Percentiles rank a stretch among this genome's conserved stretches.
Conservation (phyloP, 1,139 yeast genomes). For the Hyphopichia fennica region DNA sequence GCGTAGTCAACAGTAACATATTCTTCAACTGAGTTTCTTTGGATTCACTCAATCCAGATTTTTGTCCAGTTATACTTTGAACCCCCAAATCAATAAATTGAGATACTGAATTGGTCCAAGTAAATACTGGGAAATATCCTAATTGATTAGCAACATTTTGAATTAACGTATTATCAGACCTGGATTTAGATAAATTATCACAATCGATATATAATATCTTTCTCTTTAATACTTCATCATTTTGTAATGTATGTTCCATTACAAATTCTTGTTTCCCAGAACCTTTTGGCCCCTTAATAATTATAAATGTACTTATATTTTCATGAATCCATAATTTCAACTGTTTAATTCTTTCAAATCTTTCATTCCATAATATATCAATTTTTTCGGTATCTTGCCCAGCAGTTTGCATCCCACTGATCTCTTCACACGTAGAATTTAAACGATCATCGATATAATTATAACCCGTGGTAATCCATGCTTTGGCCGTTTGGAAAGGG, state of each 20-base stretch:
- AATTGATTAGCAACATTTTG: conserved; percentile 69
- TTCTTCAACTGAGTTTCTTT: conserved; percentile 81
- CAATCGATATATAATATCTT: conserved; percentile 77
- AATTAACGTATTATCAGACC: conserved; percentile 71
- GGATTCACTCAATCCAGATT: conserved; percentile 85
- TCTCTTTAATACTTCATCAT: conserved; percentile 38
- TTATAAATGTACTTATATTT: conserved; percentile 77
- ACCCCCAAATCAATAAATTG: conserved; percentile 81
- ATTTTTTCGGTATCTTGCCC: conserved; percentile 21
- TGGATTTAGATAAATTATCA: conserved; percentile 66
- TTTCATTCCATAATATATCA: conserved; percentile 66
- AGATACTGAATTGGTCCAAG: conserved; percentile 85
- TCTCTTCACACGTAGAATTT: conserved; percentile 13
- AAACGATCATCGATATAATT: conserved; percentile 26
- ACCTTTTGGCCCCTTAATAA: conserved; percentile 91
- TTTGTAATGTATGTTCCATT: conserved; percentile 62
- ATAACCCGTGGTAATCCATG: conserved; percentile 30
- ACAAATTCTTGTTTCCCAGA: conserved; percentile 88
- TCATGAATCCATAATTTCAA: conserved; percentile 79
- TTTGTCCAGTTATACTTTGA: conserved; percentile 91
- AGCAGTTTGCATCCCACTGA: conserved; percentile 5
- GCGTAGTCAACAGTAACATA: conserved; percentile 72
- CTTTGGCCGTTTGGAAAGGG: conserved; percentile 24
- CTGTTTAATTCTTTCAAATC: conserved; percentile 66
- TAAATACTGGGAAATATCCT: conserved; percentile 91